Conservation (phyloP, 2,329 filamentous ascomycete genomes). For the Colletotrichum theobromicola region DNA sequence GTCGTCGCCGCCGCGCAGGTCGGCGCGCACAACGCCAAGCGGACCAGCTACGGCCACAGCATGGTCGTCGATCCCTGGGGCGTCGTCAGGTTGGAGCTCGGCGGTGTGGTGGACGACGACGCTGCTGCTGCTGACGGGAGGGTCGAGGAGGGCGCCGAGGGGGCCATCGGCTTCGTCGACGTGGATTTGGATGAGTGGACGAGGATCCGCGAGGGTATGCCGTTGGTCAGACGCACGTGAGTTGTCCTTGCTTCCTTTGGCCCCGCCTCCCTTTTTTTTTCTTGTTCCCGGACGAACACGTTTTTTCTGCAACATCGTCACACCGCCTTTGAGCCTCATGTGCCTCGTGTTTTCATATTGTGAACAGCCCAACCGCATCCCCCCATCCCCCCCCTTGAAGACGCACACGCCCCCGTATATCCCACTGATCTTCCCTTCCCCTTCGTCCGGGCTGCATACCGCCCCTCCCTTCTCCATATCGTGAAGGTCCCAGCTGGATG, state of each 20-base stretch:
- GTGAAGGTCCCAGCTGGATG: slow-evolving; percentile 3
- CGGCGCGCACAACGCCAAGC: slow-evolving; percentile 74
- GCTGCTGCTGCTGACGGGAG: slow-evolving; percentile 41
- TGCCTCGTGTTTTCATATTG: not conserved
- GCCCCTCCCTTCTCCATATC: not conserved
- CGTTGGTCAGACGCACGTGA: slow-evolving; percentile 56
- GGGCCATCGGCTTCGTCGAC: slow-evolving; percentile 60
- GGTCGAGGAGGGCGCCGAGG: slow-evolving; percentile 43
- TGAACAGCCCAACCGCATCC: not conserved
- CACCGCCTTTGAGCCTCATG: not conserved
- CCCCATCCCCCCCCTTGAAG: not conserved
- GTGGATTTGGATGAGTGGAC: slow-evolving; percentile 54
- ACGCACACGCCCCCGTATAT: not conserved
- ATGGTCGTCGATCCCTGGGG: slow-evolving; percentile 92
- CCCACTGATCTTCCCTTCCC: not conserved
- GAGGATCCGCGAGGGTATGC: slow-evolving; percentile 57
- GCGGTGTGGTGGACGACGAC: slow-evolving; percentile 56
- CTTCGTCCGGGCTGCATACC: not conserved
- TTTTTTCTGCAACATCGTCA: not conserved
- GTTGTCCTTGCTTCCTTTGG: slow-evolving; percentile 29
- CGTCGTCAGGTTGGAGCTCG: slow-evolving; percentile 69
- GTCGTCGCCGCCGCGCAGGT: slow-evolving; percentile 86
- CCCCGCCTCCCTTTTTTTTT: not conserved
- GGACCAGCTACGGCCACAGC: slow-evolving; percentile 84
- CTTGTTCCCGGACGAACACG: not conserved